These are phyloP conservation scores for Aspergillus arachidicola DNA, from an alignment of 2,329 filamentous ascomycete species.

Conservation along the genomic window DNA sequence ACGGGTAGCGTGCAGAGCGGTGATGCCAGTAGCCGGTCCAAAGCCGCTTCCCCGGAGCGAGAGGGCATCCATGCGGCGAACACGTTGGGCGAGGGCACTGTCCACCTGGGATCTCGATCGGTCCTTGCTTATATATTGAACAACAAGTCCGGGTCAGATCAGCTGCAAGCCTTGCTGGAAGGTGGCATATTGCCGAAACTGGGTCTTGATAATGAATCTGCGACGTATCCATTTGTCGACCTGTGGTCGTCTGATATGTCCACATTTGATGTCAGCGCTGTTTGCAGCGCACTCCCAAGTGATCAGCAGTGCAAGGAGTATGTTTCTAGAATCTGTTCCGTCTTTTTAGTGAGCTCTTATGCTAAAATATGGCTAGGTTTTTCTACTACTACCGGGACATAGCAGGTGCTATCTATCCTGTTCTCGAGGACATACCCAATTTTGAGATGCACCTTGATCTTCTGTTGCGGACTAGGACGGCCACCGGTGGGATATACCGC, in stretches of 20 bases:
- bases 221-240: constrained; percentile 67
- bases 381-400: constrained; percentile 62
- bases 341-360: neutral
- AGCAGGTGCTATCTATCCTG: constrained; percentile 62
- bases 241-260: constrained; percentile 65
- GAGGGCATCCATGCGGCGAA: constrained; percentile 65
- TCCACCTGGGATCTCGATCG: constrained; percentile 64
- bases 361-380: constrained; percentile 42
- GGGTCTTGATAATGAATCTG: constrained; percentile 65
- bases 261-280: constrained; percentile 58
- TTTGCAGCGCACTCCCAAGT: constrained; percentile 61
- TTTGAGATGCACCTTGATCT: constrained; percentile 59
- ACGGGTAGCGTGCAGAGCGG: constrained; percentile 35
- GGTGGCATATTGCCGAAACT: constrained; percentile 65
- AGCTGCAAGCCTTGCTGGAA: constrained; percentile 58
- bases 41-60: constrained; percentile 40
- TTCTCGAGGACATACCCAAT: constrained; percentile 57
- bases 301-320: constrained; percentile 60
- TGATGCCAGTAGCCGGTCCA: constrained; percentile 34
- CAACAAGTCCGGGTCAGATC: constrained; percentile 53
- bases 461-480: constrained; percentile 56
- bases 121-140: constrained; percentile 63
- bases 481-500: constrained; percentile 46
- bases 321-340: constrained; percentile 21
- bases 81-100: constrained; percentile 61